Percentiles rank a stretch among this genome's conserved stretches.
Conservation (phyloP, 805 yeast genomes). For the Saccharomycopsis synnaedendra region DNA sequence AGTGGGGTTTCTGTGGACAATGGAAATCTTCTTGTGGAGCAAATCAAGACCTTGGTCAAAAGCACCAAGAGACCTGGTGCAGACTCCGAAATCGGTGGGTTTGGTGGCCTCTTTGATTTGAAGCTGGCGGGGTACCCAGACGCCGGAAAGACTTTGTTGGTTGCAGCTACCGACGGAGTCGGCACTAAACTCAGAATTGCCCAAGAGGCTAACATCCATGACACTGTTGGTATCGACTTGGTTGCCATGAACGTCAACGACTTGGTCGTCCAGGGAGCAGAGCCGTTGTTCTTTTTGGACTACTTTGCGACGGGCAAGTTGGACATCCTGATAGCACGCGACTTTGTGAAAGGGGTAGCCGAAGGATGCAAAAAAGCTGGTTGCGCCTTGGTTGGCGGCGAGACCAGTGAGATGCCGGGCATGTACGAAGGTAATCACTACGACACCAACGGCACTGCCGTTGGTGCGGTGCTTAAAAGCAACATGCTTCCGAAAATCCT, state of each 20-base stretch:
- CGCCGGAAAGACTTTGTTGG: slow-evolving; percentile 68
- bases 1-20: slow-evolving; percentile 98
- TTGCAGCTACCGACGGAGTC: slow-evolving; percentile 98
- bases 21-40: slow-evolving; percentile 83
- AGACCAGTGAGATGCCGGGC: slow-evolving; percentile 99
- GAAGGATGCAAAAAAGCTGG: slow-evolving; percentile 92
- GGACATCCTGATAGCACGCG: slow-evolving; percentile 73
- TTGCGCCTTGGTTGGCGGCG: slow-evolving; percentile 98
- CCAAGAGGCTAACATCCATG: slow-evolving; percentile 76
- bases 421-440: slow-evolving; percentile 93
- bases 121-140: slow-evolving; percentile 73
- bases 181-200: slow-evolving; percentile 96
- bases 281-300: slow-evolving; percentile 89
- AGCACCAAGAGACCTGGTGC: slow-evolving; percentile 94
- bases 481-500: slow-evolving; percentile 62
- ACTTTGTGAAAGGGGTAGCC: slow-evolving; percentile 91
- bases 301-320: slow-evolving; percentile 93
- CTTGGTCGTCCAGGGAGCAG: slow-evolving; percentile 97
- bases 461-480: slow-evolving; percentile 82
- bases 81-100: slow-evolving; percentile 96
- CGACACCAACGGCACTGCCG: slow-evolving; percentile 97
- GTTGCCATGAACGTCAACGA: slow-evolving; percentile 99
- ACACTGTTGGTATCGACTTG: slow-evolving; percentile 97
- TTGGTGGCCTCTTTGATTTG: slow-evolving; percentile 93
- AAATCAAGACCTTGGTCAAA: slow-evolving; percentile 81